A percentile compares a stretch with the other conserved stretches of the same genome.
phyloP scores from a whole-genome alignment of 257 asterid genomes.

The Asclepias syriaca region DNA sequence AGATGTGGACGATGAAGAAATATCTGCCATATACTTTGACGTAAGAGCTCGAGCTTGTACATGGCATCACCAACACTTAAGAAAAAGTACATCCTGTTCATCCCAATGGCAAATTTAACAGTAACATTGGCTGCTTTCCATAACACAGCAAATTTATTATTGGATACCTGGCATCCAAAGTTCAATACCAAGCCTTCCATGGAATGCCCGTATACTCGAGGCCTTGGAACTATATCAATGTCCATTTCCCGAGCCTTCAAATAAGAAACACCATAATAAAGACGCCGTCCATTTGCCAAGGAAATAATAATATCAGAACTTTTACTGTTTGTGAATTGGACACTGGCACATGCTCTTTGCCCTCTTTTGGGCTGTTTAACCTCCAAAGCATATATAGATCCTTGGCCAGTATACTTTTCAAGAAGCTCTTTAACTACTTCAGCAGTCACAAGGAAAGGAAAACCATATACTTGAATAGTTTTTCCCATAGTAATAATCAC shows the following conservation, averaged over 20 bases:
- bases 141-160: constrained; percentile 42
- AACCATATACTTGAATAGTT: constrained; percentile 44
- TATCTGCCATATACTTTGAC: constrained; percentile 70
- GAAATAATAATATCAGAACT: constrained; percentile 45
- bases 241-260: constrained; percentile 44
- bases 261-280: constrained; percentile 51
- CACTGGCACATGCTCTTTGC: constrained; percentile 55
- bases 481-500: constrained; percentile 24
- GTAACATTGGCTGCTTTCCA: constrained; percentile 33
- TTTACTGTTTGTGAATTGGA: constrained; percentile 41
- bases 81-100: constrained; percentile 28
- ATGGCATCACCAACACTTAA: constrained; percentile 24
- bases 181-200: constrained; percentile 40
- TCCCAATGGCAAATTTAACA: constrained; percentile 51
- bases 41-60: constrained; percentile 57
- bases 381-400: constrained; percentile 51
- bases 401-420: constrained; percentile 42
- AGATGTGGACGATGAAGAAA: constrained; percentile 34
- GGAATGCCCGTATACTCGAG: constrained; percentile 23
- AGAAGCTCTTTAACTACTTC: constrained; percentile 25
- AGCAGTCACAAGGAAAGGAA: constrained; percentile 41
- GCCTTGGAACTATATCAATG: constrained; percentile 29
- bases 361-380: constrained; percentile 43
- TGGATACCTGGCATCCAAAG: constrained; percentile 62
- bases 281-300: constrained; percentile 35